These are phyloP conservation scores for Aspergillus sojae DNA, from an alignment of 2,329 filamentous ascomycete genomes.

Conservation along the genomic window DNA sequence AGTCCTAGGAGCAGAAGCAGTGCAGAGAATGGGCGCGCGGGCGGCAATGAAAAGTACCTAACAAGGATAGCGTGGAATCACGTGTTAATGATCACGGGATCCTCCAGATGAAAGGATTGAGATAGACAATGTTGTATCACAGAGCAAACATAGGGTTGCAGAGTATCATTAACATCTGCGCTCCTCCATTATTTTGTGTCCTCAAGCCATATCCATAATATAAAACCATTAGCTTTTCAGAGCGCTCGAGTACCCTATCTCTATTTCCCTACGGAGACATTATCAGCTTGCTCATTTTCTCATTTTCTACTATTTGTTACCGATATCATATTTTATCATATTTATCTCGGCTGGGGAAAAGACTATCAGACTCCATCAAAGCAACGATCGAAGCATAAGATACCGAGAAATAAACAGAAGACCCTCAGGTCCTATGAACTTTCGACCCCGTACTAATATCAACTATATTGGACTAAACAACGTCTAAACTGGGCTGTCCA, in stretches of 20 bases:
- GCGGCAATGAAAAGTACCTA: not conserved
- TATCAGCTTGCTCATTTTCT: not conserved
- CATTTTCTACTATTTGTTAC: not conserved
- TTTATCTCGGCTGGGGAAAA: not conserved
- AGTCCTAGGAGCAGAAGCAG: too few relatives aligned
- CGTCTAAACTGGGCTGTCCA: not conserved
- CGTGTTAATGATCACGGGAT: constrained; percentile 11
- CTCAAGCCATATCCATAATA: not conserved
- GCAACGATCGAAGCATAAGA: not conserved
- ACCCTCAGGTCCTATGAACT: not conserved
- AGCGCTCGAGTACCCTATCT: not conserved
- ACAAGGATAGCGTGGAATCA: constrained; percentile 12
- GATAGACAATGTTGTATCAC: not conserved
- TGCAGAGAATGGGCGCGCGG: too few relatives aligned
- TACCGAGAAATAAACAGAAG: not conserved
- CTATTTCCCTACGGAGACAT: not conserved
- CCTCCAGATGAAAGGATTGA: not conserved
- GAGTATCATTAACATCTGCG: not conserved
- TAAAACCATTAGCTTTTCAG: not conserved
- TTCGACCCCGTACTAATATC: not conserved
- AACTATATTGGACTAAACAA: not conserved
- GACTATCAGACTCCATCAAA: not conserved
- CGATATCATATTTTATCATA: not conserved
- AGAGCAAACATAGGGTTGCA: not conserved
- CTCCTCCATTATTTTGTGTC: not conserved